Base-by-base conservation (phyloP, 2,329 filamentous ascomycete genomes). In the Paecilomyces dactylethromorphus region DNA sequence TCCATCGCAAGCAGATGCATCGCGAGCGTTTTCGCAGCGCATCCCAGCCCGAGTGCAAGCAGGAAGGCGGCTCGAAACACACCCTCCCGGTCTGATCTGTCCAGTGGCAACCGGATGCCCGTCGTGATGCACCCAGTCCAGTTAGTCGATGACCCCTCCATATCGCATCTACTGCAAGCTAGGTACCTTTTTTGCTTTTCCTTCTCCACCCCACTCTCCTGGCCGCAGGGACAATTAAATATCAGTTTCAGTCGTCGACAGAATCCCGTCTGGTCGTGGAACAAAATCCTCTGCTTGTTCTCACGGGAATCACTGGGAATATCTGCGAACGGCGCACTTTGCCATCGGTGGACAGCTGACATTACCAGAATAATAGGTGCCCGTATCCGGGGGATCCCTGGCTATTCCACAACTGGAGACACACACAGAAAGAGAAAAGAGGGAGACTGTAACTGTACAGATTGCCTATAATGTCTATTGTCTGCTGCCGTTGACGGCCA, bases 171-270 rank as follows among this genome's bases (percentile, higher is more conserved):
- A 3, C 24, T 5, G 26, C 7, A 29, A 29, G 26, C 26, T 29
- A 29, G 26, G 26, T 29, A 29, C 26, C 26, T 29, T 29, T 70
- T 26, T 68, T 60, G 53, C 74, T 64, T 10, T 81, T 71, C 0
- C 67, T 69, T 1, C 65, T 29, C 26, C 7, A 1, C 26, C 5
- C 26, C 26, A 29, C 26, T 29, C 26, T 29, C 26, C 24, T 26
- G 24, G 24, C 3, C 3, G 24, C 3, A 26, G 3, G 5, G 24
- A 26, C 7, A 2, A 29, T 29, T 29, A 6, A 29, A 29, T 29
- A 29, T 29, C 26, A 29, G 26, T 29, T 29, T 29, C 26, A 29
- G 26, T 29, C 26, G 26, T 29, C 4, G 26, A 29, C 26, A 29
- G 66, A 35, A 74, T 67, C 31, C 11, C 39, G n/a, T 18, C n/a